Evolutionary conservation across 2,329 filamentous ascomycete genomes (phyloP), one percentile per base, ranked within the genome.

Genomic region (Paracamarosporium sp.): DNA sequence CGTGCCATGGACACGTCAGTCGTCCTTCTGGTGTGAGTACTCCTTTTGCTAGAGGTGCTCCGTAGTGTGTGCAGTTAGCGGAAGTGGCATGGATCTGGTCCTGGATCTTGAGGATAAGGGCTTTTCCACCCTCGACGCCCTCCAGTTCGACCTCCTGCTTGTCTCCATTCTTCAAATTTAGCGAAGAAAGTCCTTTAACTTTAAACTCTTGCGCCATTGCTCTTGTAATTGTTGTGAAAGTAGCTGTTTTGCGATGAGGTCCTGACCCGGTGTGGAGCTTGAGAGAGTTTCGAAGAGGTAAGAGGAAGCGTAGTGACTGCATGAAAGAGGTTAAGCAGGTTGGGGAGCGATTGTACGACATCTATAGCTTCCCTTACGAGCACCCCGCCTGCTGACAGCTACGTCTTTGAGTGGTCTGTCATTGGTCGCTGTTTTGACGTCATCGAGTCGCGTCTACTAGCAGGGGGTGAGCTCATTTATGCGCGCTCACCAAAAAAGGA

Each of bases 1-100:
- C 94, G 75, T 98, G 94, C 95, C 95, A 98, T 3, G 94, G 93
- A 76, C 95, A 99, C 6, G 92, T 97, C 61, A 99, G 78, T 50
- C 92, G 85, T 5, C 95, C 95, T 65, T 90, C 88, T 2, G 87
- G 86, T 7, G 91, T 91, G 62, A 99, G 79, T 7, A 98, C 88
- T 53, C 95, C 95, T 66, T 94, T 92, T 52, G 88, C 87, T 63
- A 99, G 80, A 13, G 95, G 95, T 38, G 94, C 95, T 31, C 95
- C 94, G 74, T 96, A 98, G 79, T 98, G 94, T 13, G 86, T 88
- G 74, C 95, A 99, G 66, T 90, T 95, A 36, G 92, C 82, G 33
- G 91, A 93, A 33, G 96, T 77, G 28, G 93, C 95, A 73, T 93
- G 89, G 15, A 94, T 81, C 66, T 90, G 86, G 65, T 89, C 90